These are phyloP conservation scores for Clitopilus passeckerianus DNA, from an alignment of 768 basidiomycete species.

Conservation along the genomic window DNA sequence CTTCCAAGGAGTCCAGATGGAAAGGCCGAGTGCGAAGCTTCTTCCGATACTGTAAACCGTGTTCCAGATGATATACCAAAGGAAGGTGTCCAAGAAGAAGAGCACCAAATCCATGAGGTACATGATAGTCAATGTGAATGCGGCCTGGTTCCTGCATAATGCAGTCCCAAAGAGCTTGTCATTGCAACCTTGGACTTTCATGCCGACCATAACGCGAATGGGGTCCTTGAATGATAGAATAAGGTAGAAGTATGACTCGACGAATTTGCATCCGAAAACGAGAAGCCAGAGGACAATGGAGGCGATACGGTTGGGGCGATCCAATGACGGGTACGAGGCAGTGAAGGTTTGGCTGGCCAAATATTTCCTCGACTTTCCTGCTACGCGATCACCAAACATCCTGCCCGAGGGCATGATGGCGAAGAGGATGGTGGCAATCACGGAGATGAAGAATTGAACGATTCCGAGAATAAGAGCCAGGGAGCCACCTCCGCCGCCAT, in stretches of 20 bases:
- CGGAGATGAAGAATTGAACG: constrained; percentile 94
- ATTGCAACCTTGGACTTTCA: constrained; percentile 89
- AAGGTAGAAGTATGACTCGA: constrained; percentile 97
- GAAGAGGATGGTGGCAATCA: constrained; percentile 81
- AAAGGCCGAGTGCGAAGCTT: constrained; percentile 86
- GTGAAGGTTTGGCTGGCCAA: constrained; percentile 99
- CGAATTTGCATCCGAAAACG: constrained; percentile 94
- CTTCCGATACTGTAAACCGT: constrained; percentile 87
- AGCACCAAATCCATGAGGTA: constrained; percentile 96
- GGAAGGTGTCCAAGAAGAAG: constrained; percentile 98
- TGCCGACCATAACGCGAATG: constrained; percentile 91
- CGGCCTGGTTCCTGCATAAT: constrained; percentile 90
- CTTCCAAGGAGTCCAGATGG: constrained; percentile 99
- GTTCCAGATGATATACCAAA: constrained; percentile 99
- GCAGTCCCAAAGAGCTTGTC: constrained; percentile 82
- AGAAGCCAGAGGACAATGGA: constrained; percentile 84
- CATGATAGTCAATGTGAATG: constrained; percentile 96
- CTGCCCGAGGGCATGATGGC: constrained; percentile 91
- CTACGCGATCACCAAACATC: constrained; percentile 98
- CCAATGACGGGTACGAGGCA: constrained; percentile 82
- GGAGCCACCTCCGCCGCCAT: constrained; percentile 50
- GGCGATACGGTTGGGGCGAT: constrained; percentile 60
- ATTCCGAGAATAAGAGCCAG: constrained; percentile 91
- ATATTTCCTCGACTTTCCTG: constrained; percentile 93
- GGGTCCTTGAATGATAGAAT: constrained; percentile 93